Evolutionary conservation across 768 basidiomycete genomes (phyloP), one percentile per base, ranked within the genome.

Genomic region (Boletus rubroflammeus): DNA sequence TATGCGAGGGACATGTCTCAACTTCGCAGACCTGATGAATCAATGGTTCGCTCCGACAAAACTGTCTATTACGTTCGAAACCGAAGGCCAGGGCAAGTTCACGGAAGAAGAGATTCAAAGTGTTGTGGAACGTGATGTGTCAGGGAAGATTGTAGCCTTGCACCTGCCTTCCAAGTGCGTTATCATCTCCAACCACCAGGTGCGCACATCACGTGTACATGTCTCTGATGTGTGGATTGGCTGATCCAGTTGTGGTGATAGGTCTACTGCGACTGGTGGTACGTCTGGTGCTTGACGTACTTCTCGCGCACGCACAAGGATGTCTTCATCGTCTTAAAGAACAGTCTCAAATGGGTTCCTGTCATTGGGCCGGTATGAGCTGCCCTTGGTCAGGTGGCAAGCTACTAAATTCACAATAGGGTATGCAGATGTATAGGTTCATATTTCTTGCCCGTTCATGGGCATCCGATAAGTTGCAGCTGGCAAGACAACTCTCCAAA

Each of bases 351-450:
- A 63, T 86, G 83, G 78, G 67, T 96, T 3, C 96, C 96, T 17
- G 67, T 99, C 44, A 68, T 94, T 26, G 96, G 96, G 14, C 93
- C 91, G 86, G 93, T 93, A 72, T 51, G 80, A 64, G 47, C 11
- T 48, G 34, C 45, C 49, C 47, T 41, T 3, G n/a, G 9, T n/a
- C 38, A 31, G 17, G 25, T 41, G 26, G 35, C 53, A 43, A 46
- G 35, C 31, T 21, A 46, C 57, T 64, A 28, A 62, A 46, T 31
- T 31, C 19, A 35, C 38, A 10, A 14, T 45, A 92, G 90, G 88
- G 82, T 53, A 98, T 97, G 93, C 93, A 90, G 80, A 86, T 93
- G 75, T 97, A 84, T 72, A 78, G 85, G 54, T 98, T 98, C 71
- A 93, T 98, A 55, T 98, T 98, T 71, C 80, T 98, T 23, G 84